Evolutionary conservation across 2,329 filamentous ascomycete genomes (phyloP).

Genomic region (Sporothrix pseudoabietina): DNA sequence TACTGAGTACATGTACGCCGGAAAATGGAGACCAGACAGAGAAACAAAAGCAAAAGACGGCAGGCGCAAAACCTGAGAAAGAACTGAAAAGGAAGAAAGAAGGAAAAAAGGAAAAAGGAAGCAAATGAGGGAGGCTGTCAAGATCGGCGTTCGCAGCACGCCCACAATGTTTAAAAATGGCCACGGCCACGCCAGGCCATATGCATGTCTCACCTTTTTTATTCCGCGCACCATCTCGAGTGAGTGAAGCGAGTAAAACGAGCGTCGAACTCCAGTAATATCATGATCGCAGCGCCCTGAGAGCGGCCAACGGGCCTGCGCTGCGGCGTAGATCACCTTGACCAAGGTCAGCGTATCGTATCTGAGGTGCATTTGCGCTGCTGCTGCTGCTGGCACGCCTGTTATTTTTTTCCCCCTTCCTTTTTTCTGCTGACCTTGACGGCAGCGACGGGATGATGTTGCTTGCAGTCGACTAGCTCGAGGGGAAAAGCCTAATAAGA

Average conservation of each 20-base stretch:
- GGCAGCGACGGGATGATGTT: conserved; percentile 11
- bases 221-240: not conserved
- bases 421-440: not conserved
- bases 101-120: not conserved
- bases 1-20: too few species aligned
- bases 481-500: not conserved
- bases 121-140: not conserved
- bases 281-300: not conserved
- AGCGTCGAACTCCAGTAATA: not conserved
- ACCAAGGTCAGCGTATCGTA: not conserved
- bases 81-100: not conserved
- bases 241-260: not conserved
- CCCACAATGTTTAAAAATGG: not conserved
- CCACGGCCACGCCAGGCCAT: not conserved
- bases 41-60: not conserved
- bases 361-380: not conserved
- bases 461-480: conserved; percentile 16
- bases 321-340: conserved; percentile 6
- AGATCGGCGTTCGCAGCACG: not conserved
- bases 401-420: too few species aligned
- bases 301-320: not conserved
- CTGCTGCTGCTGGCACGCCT: not conserved
- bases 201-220: conserved; percentile 17
- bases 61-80: not conserved
- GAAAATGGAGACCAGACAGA: not conserved